Percentiles rank a stretch among this genome's conserved stretches.
These are phyloP conservation scores for Nothophaeocryptopus gaeumannii DNA, from an alignment of 2,329 filamentous ascomycete species.

Conservation along the genomic window DNA sequence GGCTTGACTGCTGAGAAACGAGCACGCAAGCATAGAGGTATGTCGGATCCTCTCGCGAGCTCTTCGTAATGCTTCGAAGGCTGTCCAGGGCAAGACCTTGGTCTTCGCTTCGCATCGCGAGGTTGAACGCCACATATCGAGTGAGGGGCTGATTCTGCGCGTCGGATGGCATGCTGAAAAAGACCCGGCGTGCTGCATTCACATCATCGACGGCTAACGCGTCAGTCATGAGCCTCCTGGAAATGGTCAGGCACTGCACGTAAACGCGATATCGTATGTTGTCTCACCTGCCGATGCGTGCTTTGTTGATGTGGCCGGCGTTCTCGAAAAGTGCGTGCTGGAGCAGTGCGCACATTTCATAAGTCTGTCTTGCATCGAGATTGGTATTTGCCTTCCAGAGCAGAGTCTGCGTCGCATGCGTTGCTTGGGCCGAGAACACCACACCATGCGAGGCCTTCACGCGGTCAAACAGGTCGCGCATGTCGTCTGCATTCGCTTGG, in stretches of 20 bases:
- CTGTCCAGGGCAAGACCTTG: constrained; percentile 57
- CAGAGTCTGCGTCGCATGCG: constrained; percentile 67
- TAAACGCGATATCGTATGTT: neutral
- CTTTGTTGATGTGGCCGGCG: constrained; percentile 63
- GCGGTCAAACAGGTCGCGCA: constrained; percentile 46
- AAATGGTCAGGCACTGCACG: constrained; percentile 42
- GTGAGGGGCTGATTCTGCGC: constrained; percentile 27
- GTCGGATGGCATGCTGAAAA: constrained; percentile 55
- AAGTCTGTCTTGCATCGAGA: neutral
- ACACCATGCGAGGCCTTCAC: constrained; percentile 48
- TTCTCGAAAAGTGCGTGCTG: constrained; percentile 65
- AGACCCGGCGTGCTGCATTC: constrained; percentile 54
- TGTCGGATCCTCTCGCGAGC: constrained; percentile 53
- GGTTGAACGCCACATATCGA: constrained; percentile 30
- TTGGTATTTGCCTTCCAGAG: constrained; percentile 65
- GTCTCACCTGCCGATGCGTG: constrained; percentile 62
- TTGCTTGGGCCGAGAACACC: constrained; percentile 57
- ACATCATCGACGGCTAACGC: constrained; percentile 59
- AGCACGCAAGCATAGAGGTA: constrained; percentile 77
- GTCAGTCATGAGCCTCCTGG: constrained; percentile 72
- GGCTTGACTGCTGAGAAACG: constrained; percentile 66
- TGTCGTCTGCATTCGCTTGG: constrained; percentile 32
- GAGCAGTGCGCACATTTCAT: constrained; percentile 66
- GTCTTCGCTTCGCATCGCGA: constrained; percentile 27
- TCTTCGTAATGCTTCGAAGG: constrained; percentile 59